Evolutionary conservation across 306 rosid species (phyloP), one percentile per base, ranked within the genome.

Genomic region (Dalbergia oliveri): DNA sequence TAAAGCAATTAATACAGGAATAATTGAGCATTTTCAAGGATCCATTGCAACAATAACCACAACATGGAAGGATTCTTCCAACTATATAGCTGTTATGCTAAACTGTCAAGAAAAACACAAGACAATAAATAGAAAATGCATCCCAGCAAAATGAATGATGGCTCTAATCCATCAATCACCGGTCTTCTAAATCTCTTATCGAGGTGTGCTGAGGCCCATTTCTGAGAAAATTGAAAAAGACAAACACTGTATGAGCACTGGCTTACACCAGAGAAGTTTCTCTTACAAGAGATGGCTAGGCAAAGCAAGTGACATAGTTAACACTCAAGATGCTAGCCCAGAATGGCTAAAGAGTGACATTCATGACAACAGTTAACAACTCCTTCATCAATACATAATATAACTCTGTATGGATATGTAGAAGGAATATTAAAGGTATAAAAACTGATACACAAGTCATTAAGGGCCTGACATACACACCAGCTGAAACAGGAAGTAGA

Each of bases 181-280:
- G 70, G 75, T 73, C 89, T 78, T 74, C 84, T 49, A 54, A 75
- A 58, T 82, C 75, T 68, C 71, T 89, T 85, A 91, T 90, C 97
- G 94, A 0, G 93, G 94, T 76, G 90, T 88, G 44, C 94, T 81
- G 67, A 89, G 96, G 69, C 93, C 97, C 73, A 92, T 79, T 79
- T 92, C 98, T 93, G 92, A 81, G 81, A 78, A 68, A 74, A 67
- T 31, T 19, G 11, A 67, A 67, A 72, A 54, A 58, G 11, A 73
- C 10, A 37, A 71, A 50, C 73, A 67, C 69, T 61, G 21, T 23
- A 66, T 82, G 72, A 71, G 75, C 69, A 75, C 7, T 8, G 37
- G 56, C n/a, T 9, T 56, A 15, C 45, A 69, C 49, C 15, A 43
- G 44, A 50, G 18, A 43, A 72, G 56, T 35, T 81, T 56, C 9